Evolutionary conservation across 73 alveolate genomes (phyloP).

Genomic region (Diophrys appendiculata): DNA sequence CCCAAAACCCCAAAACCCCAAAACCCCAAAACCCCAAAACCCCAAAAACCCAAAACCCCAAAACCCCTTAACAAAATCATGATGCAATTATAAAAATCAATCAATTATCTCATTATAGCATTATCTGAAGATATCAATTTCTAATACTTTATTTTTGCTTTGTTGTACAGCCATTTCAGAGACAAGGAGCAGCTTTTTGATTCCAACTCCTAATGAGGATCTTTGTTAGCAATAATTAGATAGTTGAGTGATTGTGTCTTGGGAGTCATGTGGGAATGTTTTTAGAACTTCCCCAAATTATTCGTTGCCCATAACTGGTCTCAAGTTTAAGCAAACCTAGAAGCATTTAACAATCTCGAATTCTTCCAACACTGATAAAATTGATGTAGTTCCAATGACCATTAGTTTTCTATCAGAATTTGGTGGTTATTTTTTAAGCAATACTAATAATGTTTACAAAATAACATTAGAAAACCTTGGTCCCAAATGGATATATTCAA

Average conservation of each 20-base stretch:
- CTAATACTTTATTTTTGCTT: background rate
- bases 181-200: slow-evolving; percentile 41
- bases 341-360: slow-evolving; percentile 87
- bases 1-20: slow-evolving; percentile 30
- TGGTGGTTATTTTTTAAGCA: slow-evolving; percentile 98
- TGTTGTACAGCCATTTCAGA: slow-evolving; percentile 53
- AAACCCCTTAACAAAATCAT: too few relatives aligned
- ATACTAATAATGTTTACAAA: slow-evolving; percentile 93
- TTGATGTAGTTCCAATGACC: slow-evolving; percentile 97
- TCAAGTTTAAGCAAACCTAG: slow-evolving; percentile 45
- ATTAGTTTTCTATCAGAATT: slow-evolving; percentile 92
- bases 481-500: slow-evolving; percentile 98
- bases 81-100: too few relatives aligned
- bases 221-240: background rate
- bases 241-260: background rate
- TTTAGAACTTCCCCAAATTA: slow-evolving; percentile 18
- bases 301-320: background rate
- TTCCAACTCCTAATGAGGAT: slow-evolving; percentile 23
- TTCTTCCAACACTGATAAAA: slow-evolving; percentile 83
- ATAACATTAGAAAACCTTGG: slow-evolving; percentile 99
- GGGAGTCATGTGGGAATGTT: background rate
- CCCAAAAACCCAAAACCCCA: background rate
- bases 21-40: slow-evolving; percentile 23
- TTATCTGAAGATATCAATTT: slow-evolving; percentile 2
- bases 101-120: background rate